These are phyloP conservation scores for Saccharomycopsis sp. DNA, from an alignment of 805 yeast species.

Conservation along the genomic window DNA sequence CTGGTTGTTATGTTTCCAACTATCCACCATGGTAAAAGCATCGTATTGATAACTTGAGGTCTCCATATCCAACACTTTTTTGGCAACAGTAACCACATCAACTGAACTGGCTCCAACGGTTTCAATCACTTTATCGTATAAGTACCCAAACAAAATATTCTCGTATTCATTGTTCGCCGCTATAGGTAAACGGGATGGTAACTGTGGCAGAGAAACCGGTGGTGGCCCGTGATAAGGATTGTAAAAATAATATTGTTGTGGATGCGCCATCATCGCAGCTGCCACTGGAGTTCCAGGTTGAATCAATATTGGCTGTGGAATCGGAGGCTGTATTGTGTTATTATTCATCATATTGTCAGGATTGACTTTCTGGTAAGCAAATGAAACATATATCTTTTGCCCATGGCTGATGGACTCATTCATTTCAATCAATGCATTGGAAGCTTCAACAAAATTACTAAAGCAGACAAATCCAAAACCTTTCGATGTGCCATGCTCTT, in stretches of 20 bases:
- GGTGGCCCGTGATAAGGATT: too few species aligned
- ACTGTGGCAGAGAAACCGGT: too few species aligned
- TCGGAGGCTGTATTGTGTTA: background rate
- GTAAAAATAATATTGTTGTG: too few species aligned
- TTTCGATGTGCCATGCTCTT: slow-evolving; percentile 43
- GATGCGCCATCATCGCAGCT: background rate
- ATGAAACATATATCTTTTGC: slow-evolving; percentile 55
- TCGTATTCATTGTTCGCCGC: too few species aligned
- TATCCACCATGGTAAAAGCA: background rate
- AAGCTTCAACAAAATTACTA: slow-evolving; percentile 58
- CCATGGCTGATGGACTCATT: slow-evolving; percentile 48
- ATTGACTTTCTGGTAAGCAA: slow-evolving; percentile 45
- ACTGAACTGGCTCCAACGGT: background rate
- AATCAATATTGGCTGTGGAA: background rate
- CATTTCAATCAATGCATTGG: slow-evolving; percentile 60
- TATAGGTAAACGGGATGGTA: too few species aligned
- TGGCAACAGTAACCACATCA: slow-evolving; percentile 1
- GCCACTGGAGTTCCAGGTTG: background rate
- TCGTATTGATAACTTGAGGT: background rate
- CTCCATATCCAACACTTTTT: background rate
- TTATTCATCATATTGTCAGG: background rate
- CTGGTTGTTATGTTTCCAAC: background rate
- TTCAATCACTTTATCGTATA: background rate
- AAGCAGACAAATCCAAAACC: slow-evolving; percentile 83
- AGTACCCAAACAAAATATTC: background rate